A percentile compares a stretch with the other conserved stretches of the same genome.
Evolutionary conservation across 1,284 basidiomycete genomes (phyloP).

Genomic region (Leccinum proximum): DNA sequence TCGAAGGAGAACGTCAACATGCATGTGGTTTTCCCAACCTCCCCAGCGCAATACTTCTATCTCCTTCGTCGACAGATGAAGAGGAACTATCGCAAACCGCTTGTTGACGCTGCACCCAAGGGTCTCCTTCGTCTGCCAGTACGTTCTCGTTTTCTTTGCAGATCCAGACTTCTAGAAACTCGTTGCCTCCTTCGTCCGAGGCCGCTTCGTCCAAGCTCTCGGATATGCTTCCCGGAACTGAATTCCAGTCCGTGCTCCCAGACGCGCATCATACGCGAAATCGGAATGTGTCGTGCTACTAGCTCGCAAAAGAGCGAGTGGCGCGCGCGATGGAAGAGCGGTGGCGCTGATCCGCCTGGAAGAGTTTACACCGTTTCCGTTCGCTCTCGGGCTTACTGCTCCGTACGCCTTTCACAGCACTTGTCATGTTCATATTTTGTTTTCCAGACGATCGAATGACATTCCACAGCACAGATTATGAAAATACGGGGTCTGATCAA

Average conservation of each 20-base stretch:
- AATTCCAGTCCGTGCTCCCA: constrained; percentile 71
- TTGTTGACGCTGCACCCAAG: constrained; percentile 84
- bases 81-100: constrained; percentile 83
- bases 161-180: neutral
- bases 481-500: neutral
- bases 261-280: constrained; percentile 40
- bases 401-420: neutral
- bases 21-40: constrained; percentile 83
- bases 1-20: constrained; percentile 63
- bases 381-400: constrained; percentile 28
- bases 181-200: constrained; percentile 35
- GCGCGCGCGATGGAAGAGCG: constrained; percentile 42
- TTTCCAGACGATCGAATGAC: neutral
- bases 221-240: constrained; percentile 61
- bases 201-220: constrained; percentile 68
- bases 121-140: constrained; percentile 78
- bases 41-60: constrained; percentile 90
- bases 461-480: neutral
- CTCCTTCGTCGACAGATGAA: constrained; percentile 79
- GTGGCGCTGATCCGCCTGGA: constrained; percentile 78
- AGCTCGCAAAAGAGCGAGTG: constrained; percentile 69
- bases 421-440: neutral
- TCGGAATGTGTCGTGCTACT: constrained; percentile 59
- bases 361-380: constrained; percentile 87
- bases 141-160: constrained; percentile 25